Conservation (phyloP, 495 filamentous ascomycete species). For the Corynascus novoguineensis region DNA sequence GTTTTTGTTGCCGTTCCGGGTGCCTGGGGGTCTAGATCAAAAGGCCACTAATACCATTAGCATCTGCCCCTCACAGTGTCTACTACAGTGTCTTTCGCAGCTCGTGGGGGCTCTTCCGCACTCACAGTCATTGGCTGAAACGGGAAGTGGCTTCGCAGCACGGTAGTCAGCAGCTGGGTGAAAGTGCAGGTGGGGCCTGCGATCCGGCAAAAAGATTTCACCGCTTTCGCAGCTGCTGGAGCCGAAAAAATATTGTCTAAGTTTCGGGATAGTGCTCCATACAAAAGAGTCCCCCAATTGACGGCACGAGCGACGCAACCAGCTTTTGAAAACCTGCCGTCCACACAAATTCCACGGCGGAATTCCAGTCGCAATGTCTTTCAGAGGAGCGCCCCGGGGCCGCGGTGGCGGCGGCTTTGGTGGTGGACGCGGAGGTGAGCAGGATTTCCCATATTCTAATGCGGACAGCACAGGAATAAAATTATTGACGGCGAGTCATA, state of each 20-base stretch:
- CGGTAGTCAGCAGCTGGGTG: no score
- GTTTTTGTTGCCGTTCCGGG: conserved; percentile 5
- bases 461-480: not conserved
- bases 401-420: conserved; percentile 23
- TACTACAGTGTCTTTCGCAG: conserved; percentile 1
- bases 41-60: not conserved
- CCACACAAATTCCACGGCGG: conserved; percentile 11
- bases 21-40: not conserved
- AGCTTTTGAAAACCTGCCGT: conserved; percentile 8
- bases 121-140: no score
- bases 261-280: not conserved
- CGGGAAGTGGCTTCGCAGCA: no score
- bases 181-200: not conserved
- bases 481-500: conserved; percentile 14
- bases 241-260: conserved; percentile 17
- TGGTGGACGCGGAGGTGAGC: conserved; percentile 18
- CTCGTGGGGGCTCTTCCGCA: no score
- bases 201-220: conserved; percentile 12
- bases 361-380: conserved; percentile 23
- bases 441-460: conserved; percentile 8
- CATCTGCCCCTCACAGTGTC: conserved; percentile 9
- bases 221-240: conserved; percentile 16
- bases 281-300: not conserved
- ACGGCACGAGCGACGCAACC: not conserved
- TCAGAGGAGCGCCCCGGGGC: conserved; percentile 30